A percentile compares a stretch with the other conserved stretches of the same genome.
Evolutionary conservation across 345 rosid species (phyloP).

Genomic region (Eucalyptus victrix): DNA sequence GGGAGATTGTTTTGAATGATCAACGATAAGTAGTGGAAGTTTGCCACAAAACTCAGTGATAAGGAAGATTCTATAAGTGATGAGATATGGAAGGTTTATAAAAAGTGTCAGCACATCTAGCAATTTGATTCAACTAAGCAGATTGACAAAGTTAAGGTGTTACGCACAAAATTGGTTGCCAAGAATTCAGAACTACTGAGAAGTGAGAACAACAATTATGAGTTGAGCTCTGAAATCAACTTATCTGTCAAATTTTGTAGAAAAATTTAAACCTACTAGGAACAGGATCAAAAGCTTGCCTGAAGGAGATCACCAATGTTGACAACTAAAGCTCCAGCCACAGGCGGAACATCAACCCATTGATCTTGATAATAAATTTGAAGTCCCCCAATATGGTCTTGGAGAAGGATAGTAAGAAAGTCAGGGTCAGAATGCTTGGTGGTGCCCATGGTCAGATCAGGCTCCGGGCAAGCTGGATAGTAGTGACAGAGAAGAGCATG

Average conservation of each 20-base stretch:
- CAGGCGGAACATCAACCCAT: constrained; percentile 40
- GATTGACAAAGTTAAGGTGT: background rate
- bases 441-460: constrained; percentile 44
- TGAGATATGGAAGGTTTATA: background rate
- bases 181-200: background rate
- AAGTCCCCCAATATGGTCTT: constrained; percentile 52
- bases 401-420: constrained; percentile 49
- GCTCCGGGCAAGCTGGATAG: constrained; percentile 56
- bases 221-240: background rate
- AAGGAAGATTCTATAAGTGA: background rate
- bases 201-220: background rate
- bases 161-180: background rate
- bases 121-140: background rate
- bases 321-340: constrained; percentile 41
- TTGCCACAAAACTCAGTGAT: background rate
- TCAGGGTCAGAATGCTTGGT: constrained; percentile 26
- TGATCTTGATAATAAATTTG: constrained; percentile 26
- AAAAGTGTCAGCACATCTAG: background rate
- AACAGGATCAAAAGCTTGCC: constrained; percentile 7
- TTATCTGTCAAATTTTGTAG: background rate
- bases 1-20: background rate
- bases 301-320: constrained; percentile 55
- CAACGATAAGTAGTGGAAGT: background rate
- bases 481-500: constrained; percentile 31
- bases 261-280: background rate